Evolutionary conservation across 371 early-diverging fungal genomes (phyloP).

Genomic region (Zancudomyces culisetae): DNA sequence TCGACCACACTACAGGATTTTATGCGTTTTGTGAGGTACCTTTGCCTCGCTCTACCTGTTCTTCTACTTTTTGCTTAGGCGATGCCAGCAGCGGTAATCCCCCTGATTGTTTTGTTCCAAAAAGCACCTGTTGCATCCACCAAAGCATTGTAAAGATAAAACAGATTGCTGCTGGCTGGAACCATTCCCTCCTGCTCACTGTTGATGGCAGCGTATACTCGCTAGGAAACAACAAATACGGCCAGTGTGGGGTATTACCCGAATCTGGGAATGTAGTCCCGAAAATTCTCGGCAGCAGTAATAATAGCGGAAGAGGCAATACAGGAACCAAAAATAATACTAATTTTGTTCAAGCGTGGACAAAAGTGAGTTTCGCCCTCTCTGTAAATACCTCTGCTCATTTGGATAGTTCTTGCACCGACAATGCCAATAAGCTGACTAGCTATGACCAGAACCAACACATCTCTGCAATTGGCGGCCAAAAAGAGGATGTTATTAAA

Average conservation of each 20-base stretch:
- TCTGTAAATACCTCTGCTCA: no score
- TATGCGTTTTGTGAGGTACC: neutral
- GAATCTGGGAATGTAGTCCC: neutral
- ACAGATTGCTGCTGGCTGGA: constrained; percentile 51
- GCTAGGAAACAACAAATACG: constrained; percentile 10
- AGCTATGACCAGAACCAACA: no score
- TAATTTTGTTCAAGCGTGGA: no score
- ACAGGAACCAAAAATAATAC: no score
- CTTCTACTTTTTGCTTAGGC: no score
- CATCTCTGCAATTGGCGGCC: no score
- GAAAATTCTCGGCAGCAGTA: no score
- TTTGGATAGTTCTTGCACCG: no score
- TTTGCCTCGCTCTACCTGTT: neutral
- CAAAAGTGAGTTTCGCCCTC: no score
- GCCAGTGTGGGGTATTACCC: constrained; percentile 10
- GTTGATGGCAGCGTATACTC: constrained; percentile 7
- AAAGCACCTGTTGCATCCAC: neutral
- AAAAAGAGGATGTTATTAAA: neutral
- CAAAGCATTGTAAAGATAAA: neutral
- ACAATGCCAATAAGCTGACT: no score
- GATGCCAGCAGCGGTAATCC: neutral
- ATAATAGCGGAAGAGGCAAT: neutral
- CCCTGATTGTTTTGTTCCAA: neutral
- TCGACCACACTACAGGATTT: neutral
- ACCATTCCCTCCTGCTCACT: constrained; percentile 28